Base-by-base conservation (phyloP, 139 green algal genomes). In the Chlamydomonas sp. region DNA sequence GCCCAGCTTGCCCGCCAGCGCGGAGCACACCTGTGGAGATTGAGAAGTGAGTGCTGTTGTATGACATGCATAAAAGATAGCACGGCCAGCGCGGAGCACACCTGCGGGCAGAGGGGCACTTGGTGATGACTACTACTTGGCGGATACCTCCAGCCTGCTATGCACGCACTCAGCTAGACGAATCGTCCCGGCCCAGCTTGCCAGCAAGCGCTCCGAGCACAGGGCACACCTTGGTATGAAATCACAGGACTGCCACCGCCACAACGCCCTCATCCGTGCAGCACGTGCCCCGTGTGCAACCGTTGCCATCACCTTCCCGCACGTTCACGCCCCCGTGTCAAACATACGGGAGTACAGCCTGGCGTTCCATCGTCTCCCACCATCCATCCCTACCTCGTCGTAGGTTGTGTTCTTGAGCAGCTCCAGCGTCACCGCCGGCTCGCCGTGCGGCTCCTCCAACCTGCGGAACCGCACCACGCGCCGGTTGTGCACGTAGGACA, bases 371-470 rank as follows among this genome's bases (percentile, higher is more conserved):
- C 31, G 31, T 49, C 31, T 49, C 31, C 31, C 31, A 49, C 31
- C 31, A 49, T 49, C 31, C 57, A 17, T 6, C 77, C 83, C 18
- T 62, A 99, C 96, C 63, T 97, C 90, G 31, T 98, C 95, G 78
- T 99, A 99, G 17, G 71, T 90, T 61, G 95, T 89, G 63, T 95
- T 90, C 63, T 93, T 95, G 18, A 91, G 89, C 81, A 99, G 91
- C 94, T 99, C 98, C n/a, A 99, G 89, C 5, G 82, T 80, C 75
- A 83, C 90, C 12, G 98, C 88, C 62, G 93, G 95, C 10, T 94
- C 91, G 60, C 96, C 96, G 75, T 95, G 87, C 12, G 89, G 87
- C 16, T 91, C 92, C 16, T 91, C 87, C 73, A 93, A 64, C 71
- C 74, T 78, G 66, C 79, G 80, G 74, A 91, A 89, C 78, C 80